Evolutionary conservation across 768 basidiomycete genomes (phyloP).

Genomic region (Collybia sp.): DNA sequence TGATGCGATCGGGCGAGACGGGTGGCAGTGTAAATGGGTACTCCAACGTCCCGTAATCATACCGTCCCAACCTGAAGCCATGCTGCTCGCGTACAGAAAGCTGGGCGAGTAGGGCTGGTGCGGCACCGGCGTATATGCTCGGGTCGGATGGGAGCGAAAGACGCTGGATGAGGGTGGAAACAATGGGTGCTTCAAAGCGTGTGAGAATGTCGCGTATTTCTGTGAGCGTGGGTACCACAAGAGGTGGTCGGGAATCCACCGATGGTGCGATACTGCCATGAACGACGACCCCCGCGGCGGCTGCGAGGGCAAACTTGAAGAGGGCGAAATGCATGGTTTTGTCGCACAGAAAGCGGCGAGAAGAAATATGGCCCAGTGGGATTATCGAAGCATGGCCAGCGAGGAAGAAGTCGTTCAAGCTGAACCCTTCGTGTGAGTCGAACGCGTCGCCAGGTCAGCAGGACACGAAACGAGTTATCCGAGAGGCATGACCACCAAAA

Average conservation of each 20-base stretch:
- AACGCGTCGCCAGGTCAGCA: no score
- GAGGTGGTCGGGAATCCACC: background rate
- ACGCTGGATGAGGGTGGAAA: constrained; percentile 4
- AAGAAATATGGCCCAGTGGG: no score
- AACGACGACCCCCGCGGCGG: no score
- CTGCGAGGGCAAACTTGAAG: no score
- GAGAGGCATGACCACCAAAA: no score
- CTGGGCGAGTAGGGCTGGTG: background rate
- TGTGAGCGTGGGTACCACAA: constrained; percentile 4
- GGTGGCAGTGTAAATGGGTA: constrained; percentile 9
- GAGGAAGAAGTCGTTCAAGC: no score
- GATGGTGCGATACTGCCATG: no score
- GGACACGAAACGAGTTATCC: no score
- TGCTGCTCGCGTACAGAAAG: constrained; percentile 3
- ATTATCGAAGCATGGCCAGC: no score
- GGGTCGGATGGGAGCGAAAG: constrained; percentile 2
- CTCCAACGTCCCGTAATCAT: constrained; percentile 9
- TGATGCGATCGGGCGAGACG: constrained; percentile 3
- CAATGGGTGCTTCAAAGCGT: constrained; percentile 9
- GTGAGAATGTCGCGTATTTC: constrained; percentile 8
- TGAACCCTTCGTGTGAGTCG: no score
- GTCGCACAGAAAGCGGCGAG: no score
- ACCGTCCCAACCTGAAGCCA: constrained; percentile 1
- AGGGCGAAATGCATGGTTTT: no score
- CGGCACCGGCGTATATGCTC: constrained; percentile 3